A percentile compares a stretch with the other conserved stretches of the same genome.
phyloP scores from a whole-genome alignment of 2,329 filamentous ascomycete species.

The Zarea fungicola region DNA sequence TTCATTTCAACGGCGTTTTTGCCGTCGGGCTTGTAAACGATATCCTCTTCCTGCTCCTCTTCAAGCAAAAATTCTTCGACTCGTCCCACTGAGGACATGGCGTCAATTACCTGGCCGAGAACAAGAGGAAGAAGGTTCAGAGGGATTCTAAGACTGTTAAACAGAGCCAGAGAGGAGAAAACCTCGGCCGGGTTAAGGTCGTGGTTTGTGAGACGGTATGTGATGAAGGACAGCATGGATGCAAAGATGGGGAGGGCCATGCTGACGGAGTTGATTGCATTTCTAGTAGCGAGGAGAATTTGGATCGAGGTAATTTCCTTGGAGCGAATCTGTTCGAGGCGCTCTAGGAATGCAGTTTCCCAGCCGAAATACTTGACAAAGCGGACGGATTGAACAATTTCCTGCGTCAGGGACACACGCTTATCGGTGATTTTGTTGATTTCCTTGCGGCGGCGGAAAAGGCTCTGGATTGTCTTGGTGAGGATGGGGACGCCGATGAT shows the following conservation, averaged over 20 bases:
- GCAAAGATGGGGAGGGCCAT: constrained; percentile 89
- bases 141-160: constrained; percentile 86
- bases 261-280: constrained; percentile 77
- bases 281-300: constrained; percentile 73
- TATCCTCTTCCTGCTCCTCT: constrained; percentile 76
- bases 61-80: constrained; percentile 84
- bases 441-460: constrained; percentile 67
- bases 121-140: constrained; percentile 85
- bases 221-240: constrained; percentile 92
- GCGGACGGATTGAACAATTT: constrained; percentile 83
- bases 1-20: constrained; percentile 68
- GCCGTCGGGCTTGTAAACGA: constrained; percentile 48
- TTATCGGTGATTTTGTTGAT: constrained; percentile 96
- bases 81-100: constrained; percentile 75
- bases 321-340: constrained; percentile 67
- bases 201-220: constrained; percentile 63
- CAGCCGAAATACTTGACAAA: constrained; percentile 98
- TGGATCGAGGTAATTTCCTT: constrained; percentile 83
- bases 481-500: constrained; percentile 73
- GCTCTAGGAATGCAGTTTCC: constrained; percentile 80
- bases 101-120: constrained; percentile 84
- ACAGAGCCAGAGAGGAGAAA: constrained; percentile 90
- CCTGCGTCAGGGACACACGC: constrained; percentile 83
- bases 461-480: constrained; percentile 67
- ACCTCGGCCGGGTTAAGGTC: constrained; percentile 67